Conservation (phyloP, 2,329 filamentous ascomycete species). For the Trichoderma pleuroti region DNA sequence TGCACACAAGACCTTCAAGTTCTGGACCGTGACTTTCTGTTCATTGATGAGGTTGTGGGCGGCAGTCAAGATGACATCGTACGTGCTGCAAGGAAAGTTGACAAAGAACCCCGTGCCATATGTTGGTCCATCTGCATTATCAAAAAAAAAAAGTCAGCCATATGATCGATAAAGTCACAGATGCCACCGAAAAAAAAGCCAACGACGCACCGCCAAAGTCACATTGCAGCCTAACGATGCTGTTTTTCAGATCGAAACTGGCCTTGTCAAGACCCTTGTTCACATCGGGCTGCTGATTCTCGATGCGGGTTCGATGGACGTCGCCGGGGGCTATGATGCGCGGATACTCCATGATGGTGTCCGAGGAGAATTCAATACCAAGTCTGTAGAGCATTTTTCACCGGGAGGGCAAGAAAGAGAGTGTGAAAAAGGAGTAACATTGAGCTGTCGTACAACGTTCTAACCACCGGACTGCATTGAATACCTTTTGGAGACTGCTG, state of each 20-base stretch:
- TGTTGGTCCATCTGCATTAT: background rate
- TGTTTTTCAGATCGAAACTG: background rate
- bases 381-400: background rate
- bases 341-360: background rate
- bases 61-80: conserved; percentile 9
- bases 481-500: background rate
- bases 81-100: background rate
- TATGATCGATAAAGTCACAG: background rate
- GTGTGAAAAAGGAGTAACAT: background rate
- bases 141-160: background rate
- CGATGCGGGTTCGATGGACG: background rate
- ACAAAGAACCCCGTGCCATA: conserved; percentile 11
- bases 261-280: background rate
- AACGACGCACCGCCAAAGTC: background rate
- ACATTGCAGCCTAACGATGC: conserved; percentile 1
- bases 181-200: background rate
- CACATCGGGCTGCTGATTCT: background rate
- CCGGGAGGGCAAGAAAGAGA: background rate
- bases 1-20: background rate
- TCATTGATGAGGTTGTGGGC: conserved; percentile 6
- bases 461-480: background rate
- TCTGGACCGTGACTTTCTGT: background rate
- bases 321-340: background rate
- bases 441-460: background rate
- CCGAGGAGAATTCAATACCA: background rate